Conservation (phyloP, 176 grass and related monocot genomes). For the Miscanthus lutarioriparius region DNA sequence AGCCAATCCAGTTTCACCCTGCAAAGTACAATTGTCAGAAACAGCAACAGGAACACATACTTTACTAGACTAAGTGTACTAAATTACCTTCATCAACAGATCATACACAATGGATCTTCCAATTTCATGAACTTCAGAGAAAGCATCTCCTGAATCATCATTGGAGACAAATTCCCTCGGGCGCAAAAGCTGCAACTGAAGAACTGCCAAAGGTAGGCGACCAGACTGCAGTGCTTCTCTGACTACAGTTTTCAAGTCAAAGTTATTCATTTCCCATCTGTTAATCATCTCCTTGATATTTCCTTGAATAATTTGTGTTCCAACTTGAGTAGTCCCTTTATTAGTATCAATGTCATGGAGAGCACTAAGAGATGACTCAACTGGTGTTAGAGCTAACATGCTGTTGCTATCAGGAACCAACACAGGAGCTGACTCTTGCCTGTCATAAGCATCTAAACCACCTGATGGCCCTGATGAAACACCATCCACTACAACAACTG, state of each 20-base stretch:
- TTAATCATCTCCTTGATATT: constrained; percentile 93
- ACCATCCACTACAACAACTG: constrained; percentile 52
- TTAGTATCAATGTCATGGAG: constrained; percentile 32
- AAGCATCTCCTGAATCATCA: constrained; percentile 62
- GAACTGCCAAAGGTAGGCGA: constrained; percentile 92
- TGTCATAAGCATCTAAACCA: constrained; percentile 43
- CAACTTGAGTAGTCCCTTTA: constrained; percentile 41
- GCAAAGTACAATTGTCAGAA: constrained; percentile 45
- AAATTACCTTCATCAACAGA: constrained; percentile 83
- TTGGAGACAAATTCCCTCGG: constrained; percentile 55
- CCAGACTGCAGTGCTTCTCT: constrained; percentile 86
- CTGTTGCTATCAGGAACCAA: constrained; percentile 40
- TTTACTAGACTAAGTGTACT: constrained; percentile 17
- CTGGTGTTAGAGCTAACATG: constrained; percentile 49
- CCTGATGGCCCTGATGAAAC: constrained; percentile 36
- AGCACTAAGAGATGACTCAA: constrained; percentile 53
- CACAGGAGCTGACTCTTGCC: constrained; percentile 35
- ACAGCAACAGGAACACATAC: constrained; percentile 24
- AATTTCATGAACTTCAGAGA: constrained; percentile 85
- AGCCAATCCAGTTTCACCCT: constrained; percentile 84
- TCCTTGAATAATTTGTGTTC: constrained; percentile 52
- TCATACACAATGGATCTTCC: constrained; percentile 90
- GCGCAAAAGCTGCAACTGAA: constrained; percentile 83
- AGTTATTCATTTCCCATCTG: constrained; percentile 79
- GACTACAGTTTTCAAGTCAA: constrained; percentile 80